phyloP scores from a whole-genome alignment of 2,329 filamentous ascomycete genomes.

The Keithomyces neogunnii region DNA sequence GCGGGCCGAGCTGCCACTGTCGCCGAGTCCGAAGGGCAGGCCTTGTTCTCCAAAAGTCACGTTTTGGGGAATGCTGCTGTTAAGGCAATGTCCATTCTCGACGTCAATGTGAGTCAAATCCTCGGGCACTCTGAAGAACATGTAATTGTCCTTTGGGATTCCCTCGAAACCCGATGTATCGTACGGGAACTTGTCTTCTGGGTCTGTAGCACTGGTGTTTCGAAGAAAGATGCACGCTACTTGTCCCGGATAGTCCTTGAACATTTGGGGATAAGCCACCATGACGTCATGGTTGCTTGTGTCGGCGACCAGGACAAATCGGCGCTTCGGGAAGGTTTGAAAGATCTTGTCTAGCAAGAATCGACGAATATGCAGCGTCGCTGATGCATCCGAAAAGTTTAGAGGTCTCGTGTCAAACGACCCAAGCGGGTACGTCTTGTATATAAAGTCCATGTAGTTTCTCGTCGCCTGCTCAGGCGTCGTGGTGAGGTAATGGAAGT shows the following conservation, averaged over 20 bases:
- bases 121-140: slow-evolving; percentile 71
- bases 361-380: slow-evolving; percentile 62
- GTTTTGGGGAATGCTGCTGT: slow-evolving; percentile 56
- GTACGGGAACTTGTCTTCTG: slow-evolving; percentile 62
- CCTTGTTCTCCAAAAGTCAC: slow-evolving; percentile 62
- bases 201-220: slow-evolving; percentile 64
- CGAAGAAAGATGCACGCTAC: slow-evolving; percentile 72
- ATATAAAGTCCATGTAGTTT: slow-evolving; percentile 76
- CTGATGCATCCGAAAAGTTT: slow-evolving; percentile 69
- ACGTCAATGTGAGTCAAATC: slow-evolving; percentile 61
- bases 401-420: slow-evolving; percentile 71
- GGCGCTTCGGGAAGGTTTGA: slow-evolving; percentile 63
- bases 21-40: slow-evolving; percentile 37
- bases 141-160: slow-evolving; percentile 59
- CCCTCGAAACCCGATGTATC: slow-evolving; percentile 63
- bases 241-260: slow-evolving; percentile 57
- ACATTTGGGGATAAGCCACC: slow-evolving; percentile 54
- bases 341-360: slow-evolving; percentile 65
- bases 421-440: slow-evolving; percentile 66
- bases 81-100: slow-evolving; percentile 58
- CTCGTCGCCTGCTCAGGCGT: slow-evolving; percentile 70
- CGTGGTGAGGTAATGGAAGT: slow-evolving; percentile 78
- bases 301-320: slow-evolving; percentile 69
- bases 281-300: slow-evolving; percentile 72
- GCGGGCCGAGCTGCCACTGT: slow-evolving; percentile 21